Conservation (phyloP, 225 moss, liverwort and hornwort species). For the Physcomitrellopsis africana region DNA sequence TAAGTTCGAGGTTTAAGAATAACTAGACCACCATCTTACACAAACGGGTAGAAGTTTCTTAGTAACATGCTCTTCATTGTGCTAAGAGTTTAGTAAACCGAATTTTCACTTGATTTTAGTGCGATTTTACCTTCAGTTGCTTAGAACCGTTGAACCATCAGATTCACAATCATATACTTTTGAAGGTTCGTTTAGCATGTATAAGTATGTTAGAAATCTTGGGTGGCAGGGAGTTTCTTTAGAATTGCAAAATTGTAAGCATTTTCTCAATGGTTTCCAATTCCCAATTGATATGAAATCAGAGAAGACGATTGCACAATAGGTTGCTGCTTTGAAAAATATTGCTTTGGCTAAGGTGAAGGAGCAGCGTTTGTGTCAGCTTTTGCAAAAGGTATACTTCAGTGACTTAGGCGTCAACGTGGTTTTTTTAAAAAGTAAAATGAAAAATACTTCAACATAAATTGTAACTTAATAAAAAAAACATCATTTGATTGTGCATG, state of each 20-base stretch:
- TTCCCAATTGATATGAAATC: conserved; percentile 52
- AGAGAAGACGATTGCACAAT: conserved; percentile 62
- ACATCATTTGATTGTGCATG: background rate
- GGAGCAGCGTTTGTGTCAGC: conserved; percentile 85
- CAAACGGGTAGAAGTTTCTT: conserved; percentile 14
- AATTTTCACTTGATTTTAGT: conserved; percentile 20
- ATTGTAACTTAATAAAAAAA: no score
- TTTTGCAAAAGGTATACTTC: conserved; percentile 49
- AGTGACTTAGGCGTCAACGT: no score
- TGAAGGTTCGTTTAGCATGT: conserved; percentile 12
- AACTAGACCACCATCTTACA: background rate
- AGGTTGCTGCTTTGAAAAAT: conserved; percentile 55
- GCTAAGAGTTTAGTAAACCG: background rate
- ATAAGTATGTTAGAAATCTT: conserved; percentile 15
- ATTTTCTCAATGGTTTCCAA: conserved; percentile 84
- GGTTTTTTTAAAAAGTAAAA: no score
- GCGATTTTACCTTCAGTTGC: background rate
- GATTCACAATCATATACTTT: conserved; percentile 4
- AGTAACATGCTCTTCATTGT: background rate
- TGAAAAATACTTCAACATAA: no score
- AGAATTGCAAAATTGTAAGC: conserved; percentile 81
- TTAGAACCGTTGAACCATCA: background rate
- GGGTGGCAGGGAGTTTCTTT: conserved; percentile 60
- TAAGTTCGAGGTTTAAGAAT: conserved; percentile 23
- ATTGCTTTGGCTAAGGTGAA: conserved; percentile 76